Evolutionary conservation across 2,329 filamentous ascomycete species (phyloP).

Genomic region (Paramyrothecium sp.): DNA sequence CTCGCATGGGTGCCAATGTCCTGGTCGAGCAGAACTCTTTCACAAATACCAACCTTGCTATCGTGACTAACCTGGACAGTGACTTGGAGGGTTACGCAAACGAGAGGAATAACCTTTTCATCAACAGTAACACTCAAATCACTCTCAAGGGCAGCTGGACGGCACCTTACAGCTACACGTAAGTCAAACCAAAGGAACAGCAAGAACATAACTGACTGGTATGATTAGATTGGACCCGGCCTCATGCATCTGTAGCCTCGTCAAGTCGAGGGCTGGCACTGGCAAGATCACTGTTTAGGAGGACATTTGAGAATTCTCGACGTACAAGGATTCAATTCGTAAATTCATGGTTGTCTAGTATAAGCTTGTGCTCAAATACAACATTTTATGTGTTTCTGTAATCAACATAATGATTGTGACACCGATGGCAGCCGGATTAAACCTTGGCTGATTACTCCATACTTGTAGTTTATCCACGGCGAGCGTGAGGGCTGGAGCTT

Average conservation of each 20-base stretch:
- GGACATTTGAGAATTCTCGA: background rate
- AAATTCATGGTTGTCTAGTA: too few relatives aligned
- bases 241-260: constrained; percentile 17
- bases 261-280: constrained; percentile 20
- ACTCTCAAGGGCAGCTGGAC: constrained; percentile 29
- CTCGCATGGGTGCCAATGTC: constrained; percentile 49
- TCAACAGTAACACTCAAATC: constrained; percentile 28
- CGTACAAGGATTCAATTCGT: too few relatives aligned
- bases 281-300: constrained; percentile 5
- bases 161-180: constrained; percentile 35
- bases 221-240: constrained; percentile 11
- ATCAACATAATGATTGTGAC: too few relatives aligned
- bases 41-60: constrained; percentile 38
- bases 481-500: too few relatives aligned
- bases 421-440: too few relatives aligned
- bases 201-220: background rate
- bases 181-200: constrained; percentile 9
- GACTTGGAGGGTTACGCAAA: constrained; percentile 42
- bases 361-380: too few relatives aligned
- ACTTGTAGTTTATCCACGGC: too few relatives aligned
- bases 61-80: constrained; percentile 42
- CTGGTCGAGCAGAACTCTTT: constrained; percentile 52
- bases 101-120: constrained; percentile 43
- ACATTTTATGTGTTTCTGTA: too few relatives aligned
- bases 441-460: too few relatives aligned